These are phyloP conservation scores for Komagataella pastoris DNA, from an alignment of 805 yeast genomes.

Conservation along the genomic window DNA sequence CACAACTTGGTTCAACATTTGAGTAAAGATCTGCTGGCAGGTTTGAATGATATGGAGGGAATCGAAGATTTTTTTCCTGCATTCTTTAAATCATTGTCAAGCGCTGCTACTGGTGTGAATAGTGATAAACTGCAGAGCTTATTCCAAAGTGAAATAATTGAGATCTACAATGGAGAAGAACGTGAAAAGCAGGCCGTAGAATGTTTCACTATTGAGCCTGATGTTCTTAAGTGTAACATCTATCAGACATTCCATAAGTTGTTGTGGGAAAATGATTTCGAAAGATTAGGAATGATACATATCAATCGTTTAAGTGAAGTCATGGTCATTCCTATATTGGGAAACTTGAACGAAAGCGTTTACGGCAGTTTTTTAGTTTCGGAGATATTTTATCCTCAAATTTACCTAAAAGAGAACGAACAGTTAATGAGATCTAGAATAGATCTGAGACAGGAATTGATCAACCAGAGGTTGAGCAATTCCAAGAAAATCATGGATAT, in stretches of 20 bases:
- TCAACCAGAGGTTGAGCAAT: conserved; percentile 7
- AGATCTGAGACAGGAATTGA: conserved; percentile 1
- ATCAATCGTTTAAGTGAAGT: conserved; percentile 18
- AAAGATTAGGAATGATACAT: conserved; percentile 9
- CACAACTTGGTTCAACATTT: conserved; percentile 17
- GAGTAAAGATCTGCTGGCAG: conserved; percentile 7
- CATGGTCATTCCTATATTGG: conserved; percentile 18
- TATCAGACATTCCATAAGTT: conserved; percentile 19
- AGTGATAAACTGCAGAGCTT: conserved; percentile 4
- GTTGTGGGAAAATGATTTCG: conserved; percentile 17
- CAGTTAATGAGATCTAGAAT: conserved; percentile 5
- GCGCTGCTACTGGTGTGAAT: background rate
- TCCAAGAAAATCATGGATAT: conserved; percentile 10
- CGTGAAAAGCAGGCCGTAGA: conserved; percentile 7
- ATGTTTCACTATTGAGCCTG: conserved; percentile 20
- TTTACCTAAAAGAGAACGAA: conserved; percentile 18
- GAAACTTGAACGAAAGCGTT: conserved; percentile 14
- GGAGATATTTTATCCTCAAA: conserved; percentile 24
- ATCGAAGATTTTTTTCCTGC: conserved; percentile 14
- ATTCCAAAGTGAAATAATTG: conserved; percentile 8
- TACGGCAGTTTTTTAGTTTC: conserved; percentile 15
- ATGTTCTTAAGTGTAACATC: conserved; percentile 14
- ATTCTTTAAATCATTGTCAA: conserved; percentile 8
- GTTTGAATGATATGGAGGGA: conserved; percentile 14
- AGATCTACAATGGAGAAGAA: conserved; percentile 1